Evolutionary conservation across 2,329 filamentous ascomycete species (phyloP).

Genomic region (Beauveria rudraprayagi): DNA sequence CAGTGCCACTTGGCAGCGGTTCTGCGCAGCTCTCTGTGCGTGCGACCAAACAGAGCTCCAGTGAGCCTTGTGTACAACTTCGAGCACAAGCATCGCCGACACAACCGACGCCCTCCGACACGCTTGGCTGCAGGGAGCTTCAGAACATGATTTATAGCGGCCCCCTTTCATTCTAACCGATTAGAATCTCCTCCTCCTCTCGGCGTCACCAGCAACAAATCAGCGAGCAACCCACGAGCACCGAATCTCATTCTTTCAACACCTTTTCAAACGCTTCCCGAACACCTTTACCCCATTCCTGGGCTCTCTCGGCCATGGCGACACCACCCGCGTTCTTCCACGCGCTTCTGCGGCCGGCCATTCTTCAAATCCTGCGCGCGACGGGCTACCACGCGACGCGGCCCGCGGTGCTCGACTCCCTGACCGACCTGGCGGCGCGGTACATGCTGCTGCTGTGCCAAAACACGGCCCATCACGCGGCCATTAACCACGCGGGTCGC

Average conservation of each 20-base stretch:
- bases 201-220: neutral
- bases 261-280: too few species aligned
- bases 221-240: neutral
- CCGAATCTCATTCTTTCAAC: neutral
- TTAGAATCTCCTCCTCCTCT: neutral
- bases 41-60: neutral
- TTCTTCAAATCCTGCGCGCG: constrained; percentile 86
- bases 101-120: neutral
- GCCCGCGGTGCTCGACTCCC: constrained; percentile 72
- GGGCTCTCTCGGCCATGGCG: constrained; percentile 27
- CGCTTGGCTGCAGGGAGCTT: neutral
- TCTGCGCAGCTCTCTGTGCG: neutral
- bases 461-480: constrained; percentile 62
- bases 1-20: neutral
- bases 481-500: constrained; percentile 44
- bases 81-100: neutral
- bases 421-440: constrained; percentile 79
- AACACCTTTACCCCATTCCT: neutral
- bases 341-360: constrained; percentile 74
- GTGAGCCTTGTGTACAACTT: neutral
- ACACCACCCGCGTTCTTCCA: constrained; percentile 48
- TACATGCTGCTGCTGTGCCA: constrained; percentile 71
- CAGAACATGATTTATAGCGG: neutral
- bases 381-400: constrained; percentile 81
- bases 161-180: neutral